Evolutionary conservation across 805 yeast species (phyloP), one percentile per base, ranked within the genome.

Genomic region (Schizosaccharomyces octosporus): DNA sequence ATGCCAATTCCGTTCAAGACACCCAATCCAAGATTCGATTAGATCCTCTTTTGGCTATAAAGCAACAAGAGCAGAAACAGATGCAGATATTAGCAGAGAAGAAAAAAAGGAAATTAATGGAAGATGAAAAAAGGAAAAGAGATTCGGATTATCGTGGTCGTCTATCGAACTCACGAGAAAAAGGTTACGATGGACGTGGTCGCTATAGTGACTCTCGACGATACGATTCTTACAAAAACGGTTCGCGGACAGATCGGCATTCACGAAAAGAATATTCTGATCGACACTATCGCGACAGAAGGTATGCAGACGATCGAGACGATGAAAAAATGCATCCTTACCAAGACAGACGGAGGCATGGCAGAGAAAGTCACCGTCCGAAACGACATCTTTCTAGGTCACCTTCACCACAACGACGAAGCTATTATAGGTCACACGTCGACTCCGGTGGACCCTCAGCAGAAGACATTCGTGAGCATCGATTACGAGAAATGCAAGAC

Each of bases 31-130:
- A 69, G 48, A 67, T 68, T 31, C 67, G 71, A 61, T 72, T 78
- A 54, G 85, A 81, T 65, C 85, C 85, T 0, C 72, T 81, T 72
- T 66, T 74, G 54, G 72, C 70, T 62, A 75, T 79, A 9, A 72
- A 72, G 64, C 62, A 69, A 54, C 71, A 71, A 59, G 70, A 69
- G 61, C 69, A 66, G 58, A 65, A 63, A 4, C 63, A 62, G 5
- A 51, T 65, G 27, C 60, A 61, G n/a, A 63, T 63, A 31, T 55
- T 65, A 24, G 31, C 59, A 48, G 62, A 62, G 27, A 65, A 31
- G 27, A 57, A 19, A 9, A 45, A 45, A 17, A 19, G 27, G 11
- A 19, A n/a, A 9, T 17, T 45, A 45, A 24, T n/a, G 7, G 21
- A 15, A 29, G 27, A 57, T 13, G 45, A 36, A 41, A 36, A n/a